Evolutionary conservation across 306 rosid genomes (phyloP).

Genomic region (Quercus mongolica): DNA sequence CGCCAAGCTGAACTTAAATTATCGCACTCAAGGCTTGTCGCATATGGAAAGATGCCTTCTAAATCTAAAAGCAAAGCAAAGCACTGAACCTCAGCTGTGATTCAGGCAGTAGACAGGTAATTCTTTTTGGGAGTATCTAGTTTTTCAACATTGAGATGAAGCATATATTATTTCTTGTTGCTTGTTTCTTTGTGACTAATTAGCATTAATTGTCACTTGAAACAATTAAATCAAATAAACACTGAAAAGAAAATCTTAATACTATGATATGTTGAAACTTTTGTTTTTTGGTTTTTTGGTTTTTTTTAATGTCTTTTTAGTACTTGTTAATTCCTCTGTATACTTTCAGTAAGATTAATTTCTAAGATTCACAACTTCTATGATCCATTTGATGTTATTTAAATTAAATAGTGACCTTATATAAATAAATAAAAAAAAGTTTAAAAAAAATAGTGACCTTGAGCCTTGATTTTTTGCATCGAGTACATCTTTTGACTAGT

Average conservation of each 20-base stretch:
- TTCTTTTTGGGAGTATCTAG: slow-evolving; percentile 1
- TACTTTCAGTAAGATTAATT: too few species aligned
- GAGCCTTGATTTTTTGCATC: too few species aligned
- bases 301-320: background rate
- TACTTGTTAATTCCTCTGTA: background rate
- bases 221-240: background rate
- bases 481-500: too few species aligned
- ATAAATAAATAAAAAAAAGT: too few species aligned
- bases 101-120: slow-evolving; percentile 34
- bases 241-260: background rate
- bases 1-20: slow-evolving; percentile 33
- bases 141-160: background rate
- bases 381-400: too few species aligned
- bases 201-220: background rate
- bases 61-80: slow-evolving; percentile 49
- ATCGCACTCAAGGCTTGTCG: slow-evolving; percentile 39
- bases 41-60: slow-evolving; percentile 47
- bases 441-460: too few species aligned
- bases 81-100: slow-evolving; percentile 24
- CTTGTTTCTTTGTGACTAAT: background rate
- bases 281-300: background rate
- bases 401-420: too few species aligned
- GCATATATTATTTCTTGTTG: background rate
- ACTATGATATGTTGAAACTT: background rate
- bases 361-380: too few species aligned